phyloP scores from a whole-genome alignment of 2,329 filamentous ascomycete species.

The Arthrobotrys entomopaga region DNA sequence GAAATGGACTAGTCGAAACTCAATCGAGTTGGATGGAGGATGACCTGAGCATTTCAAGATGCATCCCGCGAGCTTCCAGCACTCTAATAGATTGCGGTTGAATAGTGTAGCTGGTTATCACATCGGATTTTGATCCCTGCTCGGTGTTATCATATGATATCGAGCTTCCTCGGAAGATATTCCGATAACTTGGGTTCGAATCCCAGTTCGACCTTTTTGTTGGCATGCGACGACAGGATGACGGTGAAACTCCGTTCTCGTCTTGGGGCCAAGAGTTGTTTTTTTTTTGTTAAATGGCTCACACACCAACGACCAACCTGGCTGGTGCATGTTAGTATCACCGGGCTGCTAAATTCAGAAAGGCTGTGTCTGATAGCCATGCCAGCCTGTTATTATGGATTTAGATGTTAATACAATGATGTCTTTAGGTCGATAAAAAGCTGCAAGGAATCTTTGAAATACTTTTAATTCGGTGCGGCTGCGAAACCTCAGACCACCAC shows the following conservation, averaged over 20 bases:
- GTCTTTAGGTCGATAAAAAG: not conserved
- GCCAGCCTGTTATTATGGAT: too few species aligned
- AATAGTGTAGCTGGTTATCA: slow-evolving; percentile 54
- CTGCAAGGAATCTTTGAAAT: not conserved
- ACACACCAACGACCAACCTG: not conserved
- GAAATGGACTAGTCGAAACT: too few species aligned
- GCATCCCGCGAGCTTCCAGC: not conserved
- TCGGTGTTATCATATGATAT: not conserved
- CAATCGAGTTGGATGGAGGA: too few species aligned
- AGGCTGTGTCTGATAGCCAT: not conserved
- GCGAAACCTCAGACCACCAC: slow-evolving; percentile 13
- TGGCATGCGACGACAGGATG: not conserved
- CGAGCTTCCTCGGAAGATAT: slow-evolving; percentile 23
- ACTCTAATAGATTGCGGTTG: slow-evolving; percentile 27
- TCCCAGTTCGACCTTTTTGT: slow-evolving; percentile 52
- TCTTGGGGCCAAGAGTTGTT: too few species aligned
- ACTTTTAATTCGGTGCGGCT: slow-evolving; percentile 25
- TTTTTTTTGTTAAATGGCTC: too few species aligned
- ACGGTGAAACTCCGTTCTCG: too few species aligned
- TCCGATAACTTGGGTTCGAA: slow-evolving; percentile 48
- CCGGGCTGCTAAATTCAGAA: not conserved
- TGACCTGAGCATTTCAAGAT: not conserved
- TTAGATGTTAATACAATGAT: too few species aligned
- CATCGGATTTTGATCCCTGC: slow-evolving; percentile 45
- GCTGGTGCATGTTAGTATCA: too few species aligned